Evolutionary conservation across 2,329 filamentous ascomycete genomes (phyloP), one percentile per base, ranked within the genome.

Genomic region (Sporothrix euskadiensis): DNA sequence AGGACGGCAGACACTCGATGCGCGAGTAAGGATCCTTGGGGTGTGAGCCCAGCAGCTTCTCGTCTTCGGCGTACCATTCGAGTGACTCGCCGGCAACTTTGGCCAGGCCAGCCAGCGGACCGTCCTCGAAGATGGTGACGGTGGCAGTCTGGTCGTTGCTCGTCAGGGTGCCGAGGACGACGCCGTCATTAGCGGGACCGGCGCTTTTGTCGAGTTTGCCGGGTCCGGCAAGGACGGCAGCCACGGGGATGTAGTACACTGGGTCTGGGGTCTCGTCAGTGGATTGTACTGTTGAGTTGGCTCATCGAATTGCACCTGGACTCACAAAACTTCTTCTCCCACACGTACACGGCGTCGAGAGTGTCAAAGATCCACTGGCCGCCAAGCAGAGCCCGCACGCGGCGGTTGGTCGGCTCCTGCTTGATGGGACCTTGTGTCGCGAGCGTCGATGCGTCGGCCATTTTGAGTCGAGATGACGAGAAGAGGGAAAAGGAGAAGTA

Each of bases 21-120:
- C 90, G 85, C 76, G 90, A 90, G 81, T 87, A 91, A 0, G 90
- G 90, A 71, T 92, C 89, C 75, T 91, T 91, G 0, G 90, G 89
- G 74, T 92, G 90, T 0, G 77, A 69, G 8, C 78, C 80, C 0
- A 82, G 80, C 41, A 83, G 77, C 49, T 78, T 80, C 30, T 80
- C 78, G 71, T 83, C 81, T 8, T 83, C 79, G 0, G 78, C 78
- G 75, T 84, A 86, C 75, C 83, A 82, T 61, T 81, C 80, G 69
- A 66, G 76, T 4, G 65, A 12, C 19, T 57, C 59, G 19, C 66
- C 69, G 4, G 69, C 57, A 52, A 78, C 73, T 26, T 77, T 78
- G 44, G 77, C 74, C 4, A 81, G 73, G 1, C 73, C 75, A 22
- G 73, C 69, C 32, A 77, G 74, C 32, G 74, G 71, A 0, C 77